Percentiles rank a stretch among this genome's conserved stretches.
Evolutionary conservation across 1,139 yeast genomes (phyloP).

Genomic region (Spathaspora jeffriesii): DNA sequence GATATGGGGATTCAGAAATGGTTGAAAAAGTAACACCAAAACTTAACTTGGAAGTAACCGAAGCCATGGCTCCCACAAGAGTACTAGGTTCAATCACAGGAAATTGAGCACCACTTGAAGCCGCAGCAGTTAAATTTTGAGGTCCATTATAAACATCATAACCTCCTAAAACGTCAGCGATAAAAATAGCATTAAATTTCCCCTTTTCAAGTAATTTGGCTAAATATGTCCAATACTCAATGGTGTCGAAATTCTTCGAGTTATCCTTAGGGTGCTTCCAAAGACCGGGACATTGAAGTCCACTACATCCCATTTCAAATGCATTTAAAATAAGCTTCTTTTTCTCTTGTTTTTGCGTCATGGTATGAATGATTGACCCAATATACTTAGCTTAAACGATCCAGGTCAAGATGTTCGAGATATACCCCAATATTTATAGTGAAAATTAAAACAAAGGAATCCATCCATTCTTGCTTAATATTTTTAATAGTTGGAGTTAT

Average conservation of each 20-base stretch:
- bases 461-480: neutral
- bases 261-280: conserved; percentile 47
- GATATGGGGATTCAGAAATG: conserved; percentile 43
- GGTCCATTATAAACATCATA: conserved; percentile 46
- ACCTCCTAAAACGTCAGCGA: conserved; percentile 49
- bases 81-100: conserved; percentile 45
- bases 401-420: neutral
- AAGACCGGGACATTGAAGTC: conserved; percentile 39
- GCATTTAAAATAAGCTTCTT: conserved; percentile 35
- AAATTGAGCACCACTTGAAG: conserved; percentile 41
- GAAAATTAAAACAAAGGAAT: neutral
- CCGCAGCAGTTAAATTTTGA: conserved; percentile 33
- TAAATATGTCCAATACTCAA: conserved; percentile 47
- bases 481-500: neutral
- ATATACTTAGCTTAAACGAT: neutral
- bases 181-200: conserved; percentile 42
- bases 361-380: neutral
- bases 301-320: conserved; percentile 40
- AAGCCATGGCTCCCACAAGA: conserved; percentile 41
- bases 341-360: conserved; percentile 13
- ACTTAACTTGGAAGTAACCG: conserved; percentile 37
- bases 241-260: conserved; percentile 32
- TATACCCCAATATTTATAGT: neutral
- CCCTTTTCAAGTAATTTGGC: conserved; percentile 48
- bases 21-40: conserved; percentile 46